phyloP scores from a whole-genome alignment of 164 flowering plant genomes.

The Vitis rotundifolia region DNA sequence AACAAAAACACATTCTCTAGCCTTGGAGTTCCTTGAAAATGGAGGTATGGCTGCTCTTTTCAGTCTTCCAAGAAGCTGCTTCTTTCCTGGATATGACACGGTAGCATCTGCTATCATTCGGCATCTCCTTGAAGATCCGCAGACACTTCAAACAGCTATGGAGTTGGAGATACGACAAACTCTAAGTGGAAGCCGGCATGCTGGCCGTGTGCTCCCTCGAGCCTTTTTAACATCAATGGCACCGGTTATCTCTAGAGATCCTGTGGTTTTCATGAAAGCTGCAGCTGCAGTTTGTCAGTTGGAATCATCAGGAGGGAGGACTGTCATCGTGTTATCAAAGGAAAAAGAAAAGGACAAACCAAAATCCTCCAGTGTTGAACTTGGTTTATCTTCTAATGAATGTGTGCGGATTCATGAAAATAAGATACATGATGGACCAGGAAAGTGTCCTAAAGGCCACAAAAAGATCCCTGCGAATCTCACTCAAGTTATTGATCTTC shows the following conservation, averaged over 20 bases:
- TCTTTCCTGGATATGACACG: slow-evolving; percentile 83
- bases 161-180: slow-evolving; percentile 88
- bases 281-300: slow-evolving; percentile 80
- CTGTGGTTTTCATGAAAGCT: slow-evolving; percentile 82
- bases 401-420: slow-evolving; percentile 64
- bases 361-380: slow-evolving; percentile 56
- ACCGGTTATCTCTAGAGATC: slow-evolving; percentile 89
- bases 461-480: slow-evolving; percentile 78
- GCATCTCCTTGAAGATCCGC: slow-evolving; percentile 96
- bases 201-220: slow-evolving; percentile 56
- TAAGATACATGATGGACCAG: slow-evolving; percentile 64
- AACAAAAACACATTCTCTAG: slow-evolving; percentile 77
- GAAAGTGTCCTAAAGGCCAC: slow-evolving; percentile 69
- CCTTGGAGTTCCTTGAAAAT: slow-evolving; percentile 77
- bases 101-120: slow-evolving; percentile 80
- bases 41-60: slow-evolving; percentile 81
- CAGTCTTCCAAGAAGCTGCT: slow-evolving; percentile 73
- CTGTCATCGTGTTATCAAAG: slow-evolving; percentile 58
- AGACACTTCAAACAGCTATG: slow-evolving; percentile 93
- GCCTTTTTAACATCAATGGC: slow-evolving; percentile 85
- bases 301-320: slow-evolving; percentile 80
- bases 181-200: slow-evolving; percentile 63
- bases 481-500: slow-evolving; percentile 80
- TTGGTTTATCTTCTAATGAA: slow-evolving; percentile 57
- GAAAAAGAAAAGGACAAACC: slow-evolving; percentile 77